Evolutionary conservation across 179 eudicot species (phyloP), one percentile per base, ranked within the genome.

Genomic region (Nepenthes alata): DNA sequence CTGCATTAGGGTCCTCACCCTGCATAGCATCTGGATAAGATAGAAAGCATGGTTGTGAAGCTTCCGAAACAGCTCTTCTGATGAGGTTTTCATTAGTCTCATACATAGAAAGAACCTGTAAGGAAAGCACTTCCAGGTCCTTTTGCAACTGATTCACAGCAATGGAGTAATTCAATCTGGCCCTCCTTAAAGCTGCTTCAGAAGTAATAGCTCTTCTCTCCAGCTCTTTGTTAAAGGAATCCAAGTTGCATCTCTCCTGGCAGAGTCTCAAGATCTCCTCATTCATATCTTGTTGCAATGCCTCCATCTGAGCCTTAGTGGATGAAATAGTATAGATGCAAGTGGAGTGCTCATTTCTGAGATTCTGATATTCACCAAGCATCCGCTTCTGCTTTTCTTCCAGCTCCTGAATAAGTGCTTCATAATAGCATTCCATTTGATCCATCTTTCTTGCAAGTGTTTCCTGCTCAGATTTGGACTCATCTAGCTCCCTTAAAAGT

Each of bases 371-470:
- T 72, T 94, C 97, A 49, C 71, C 91, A 37, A 90, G 77, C 75
- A 90, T 72, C 70, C 79, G 94, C 78, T 84, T 85, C 72, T 90
- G 97, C 74, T 72, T 90, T 78, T 79, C 97, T 78, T 94, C 99
- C 7, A 94, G 89, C 69, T 94, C 99, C 67, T 87, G 97, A 76
- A 90, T 67, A 55, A 94, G 94, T 52, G 94, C 93, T 82, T 94
- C 99, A 70, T 94, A 94, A 60, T 94, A 90, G 64, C 91, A 83
- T 62, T 94, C 97, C 99, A 94, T 94, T 75, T 94, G 87, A 77
- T 80, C 82, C 99, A 85, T 90, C 71, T 94, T 87, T 75, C 81
- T 75, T 44, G 72, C 60, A 39, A 94, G 76, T 70, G 55, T 74
- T 61, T 85, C 99, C 66, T 72, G 74, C 71, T 87, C 95, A 36